A percentile compares a stretch with the other conserved stretches of the same genome.
These are phyloP conservation scores for Hortiboletus flavorubellus DNA, from an alignment of 768 basidiomycete species.

Conservation along the genomic window DNA sequence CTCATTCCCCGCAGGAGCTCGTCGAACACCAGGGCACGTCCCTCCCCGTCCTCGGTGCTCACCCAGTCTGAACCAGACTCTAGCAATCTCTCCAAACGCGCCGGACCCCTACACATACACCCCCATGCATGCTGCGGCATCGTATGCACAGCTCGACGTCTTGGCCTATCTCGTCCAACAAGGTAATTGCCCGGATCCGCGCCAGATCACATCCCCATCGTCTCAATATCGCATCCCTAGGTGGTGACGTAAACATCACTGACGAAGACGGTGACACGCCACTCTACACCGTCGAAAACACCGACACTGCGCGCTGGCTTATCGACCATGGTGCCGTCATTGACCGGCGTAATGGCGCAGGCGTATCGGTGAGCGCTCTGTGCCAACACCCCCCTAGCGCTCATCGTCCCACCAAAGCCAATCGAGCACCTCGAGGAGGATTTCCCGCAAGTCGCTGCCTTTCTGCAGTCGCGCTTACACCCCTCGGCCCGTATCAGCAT, in stretches of 20 bases:
- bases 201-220: neutral
- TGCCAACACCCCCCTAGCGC: constrained; percentile 8
- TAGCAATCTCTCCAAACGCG: constrained; percentile 65
- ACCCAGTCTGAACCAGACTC: constrained; percentile 30
- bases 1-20: constrained; percentile 43
- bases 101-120: constrained; percentile 77
- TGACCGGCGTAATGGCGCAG: constrained; percentile 63
- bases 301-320: constrained; percentile 74
- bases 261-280: constrained; percentile 92
- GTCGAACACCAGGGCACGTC: constrained; percentile 56
- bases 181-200: constrained; percentile 39
- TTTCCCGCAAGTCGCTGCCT: constrained; percentile 63
- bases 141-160: constrained; percentile 77
- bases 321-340: constrained; percentile 73
- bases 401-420: constrained; percentile 38
- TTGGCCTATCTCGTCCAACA: constrained; percentile 74
- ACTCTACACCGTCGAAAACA: constrained; percentile 82
- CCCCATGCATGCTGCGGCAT: constrained; percentile 93
- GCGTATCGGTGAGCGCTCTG: constrained; percentile 60
- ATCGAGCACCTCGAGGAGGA: constrained; percentile 69
- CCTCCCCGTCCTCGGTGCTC: constrained; percentile 20
- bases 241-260: constrained; percentile 82
- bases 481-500: constrained; percentile 10
- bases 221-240: constrained; percentile 36
- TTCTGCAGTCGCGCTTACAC: constrained; percentile 43